A percentile compares a stretch with the other conserved stretches of the same genome.
These are phyloP conservation scores for Leishmania amazonensis DNA, from an alignment of 208 protist genomes.

Conservation along the genomic window DNA sequence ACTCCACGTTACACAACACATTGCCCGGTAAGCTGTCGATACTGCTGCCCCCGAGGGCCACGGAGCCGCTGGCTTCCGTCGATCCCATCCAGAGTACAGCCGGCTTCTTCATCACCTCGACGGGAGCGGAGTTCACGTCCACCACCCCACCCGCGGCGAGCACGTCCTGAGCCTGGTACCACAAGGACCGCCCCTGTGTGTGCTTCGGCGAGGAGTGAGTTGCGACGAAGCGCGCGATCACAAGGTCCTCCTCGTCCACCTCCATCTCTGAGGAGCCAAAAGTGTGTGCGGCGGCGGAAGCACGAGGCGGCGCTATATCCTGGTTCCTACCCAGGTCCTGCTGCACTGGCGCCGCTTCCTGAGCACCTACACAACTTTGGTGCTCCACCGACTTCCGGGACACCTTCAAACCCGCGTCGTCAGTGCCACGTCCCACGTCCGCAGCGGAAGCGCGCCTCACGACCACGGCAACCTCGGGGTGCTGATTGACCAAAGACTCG, in stretches of 20 bases:
- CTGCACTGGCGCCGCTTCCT: background rate
- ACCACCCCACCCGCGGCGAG: slow-evolving; percentile 59
- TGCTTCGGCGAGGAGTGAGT: slow-evolving; percentile 19
- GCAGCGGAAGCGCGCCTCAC: background rate
- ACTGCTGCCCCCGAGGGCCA: background rate
- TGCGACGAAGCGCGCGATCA: slow-evolving; percentile 14
- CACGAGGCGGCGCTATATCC: background rate
- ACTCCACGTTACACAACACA: slow-evolving; percentile 59
- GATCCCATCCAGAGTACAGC: background rate
- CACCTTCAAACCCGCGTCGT: background rate
- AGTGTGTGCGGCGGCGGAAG: background rate
- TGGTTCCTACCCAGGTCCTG: background rate
- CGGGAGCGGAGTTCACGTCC: slow-evolving; percentile 76
- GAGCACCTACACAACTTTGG: background rate
- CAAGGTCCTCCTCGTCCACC: slow-evolving; percentile 3
- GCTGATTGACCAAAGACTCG: slow-evolving; percentile 21
- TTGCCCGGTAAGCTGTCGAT: background rate
- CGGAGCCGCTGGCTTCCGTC: background rate
- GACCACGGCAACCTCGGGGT: slow-evolving; percentile 32
- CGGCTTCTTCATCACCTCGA: slow-evolving; percentile 33
- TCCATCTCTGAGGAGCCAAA: background rate
- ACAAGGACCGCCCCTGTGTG: slow-evolving; percentile 34
- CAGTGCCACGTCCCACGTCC: background rate
- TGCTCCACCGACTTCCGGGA: background rate
- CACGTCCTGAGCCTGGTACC: slow-evolving; percentile 73